Evolutionary conservation across 345 rosid genomes (phyloP).

Genomic region (Lenwebbia sp.): DNA sequence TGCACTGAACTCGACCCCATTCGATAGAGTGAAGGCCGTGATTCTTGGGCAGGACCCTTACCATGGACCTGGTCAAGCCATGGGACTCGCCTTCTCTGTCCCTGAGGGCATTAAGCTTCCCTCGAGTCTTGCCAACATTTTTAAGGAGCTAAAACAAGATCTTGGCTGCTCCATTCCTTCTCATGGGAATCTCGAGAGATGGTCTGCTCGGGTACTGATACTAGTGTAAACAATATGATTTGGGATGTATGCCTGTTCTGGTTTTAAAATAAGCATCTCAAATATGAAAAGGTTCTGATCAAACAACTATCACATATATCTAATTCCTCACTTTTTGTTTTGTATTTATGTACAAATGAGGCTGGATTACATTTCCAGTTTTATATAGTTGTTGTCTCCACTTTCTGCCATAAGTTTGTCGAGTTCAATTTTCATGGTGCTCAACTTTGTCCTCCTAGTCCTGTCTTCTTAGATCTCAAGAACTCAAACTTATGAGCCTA

Average conservation of each 20-base stretch:
- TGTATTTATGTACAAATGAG: not conserved
- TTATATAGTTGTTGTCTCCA: not conserved
- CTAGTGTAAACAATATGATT: not conserved
- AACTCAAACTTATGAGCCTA: not conserved
- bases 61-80: slow-evolving; percentile 95
- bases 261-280: not conserved
- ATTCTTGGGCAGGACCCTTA: slow-evolving; percentile 98
- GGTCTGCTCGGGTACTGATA: slow-evolving; percentile 75
- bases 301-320: not conserved
- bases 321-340: not conserved
- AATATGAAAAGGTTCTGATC: not conserved
- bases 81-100: slow-evolving; percentile 95
- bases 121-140: slow-evolving; percentile 76
- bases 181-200: slow-evolving; percentile 76
- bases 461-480: not conserved
- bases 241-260: not conserved
- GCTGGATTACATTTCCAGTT: not conserved
- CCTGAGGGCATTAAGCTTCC: slow-evolving; percentile 75
- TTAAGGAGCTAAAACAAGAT: slow-evolving; percentile 83
- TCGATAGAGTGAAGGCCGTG: slow-evolving; percentile 68
- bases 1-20: slow-evolving; percentile 71
- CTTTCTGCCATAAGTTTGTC: not conserved
- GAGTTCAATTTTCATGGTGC: not conserved
- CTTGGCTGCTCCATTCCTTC: slow-evolving; percentile 79
- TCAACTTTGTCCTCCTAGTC: not conserved